Evolutionary conservation across 495 filamentous ascomycete genomes (phyloP).

Genomic region (Neurospora pannonica): DNA sequence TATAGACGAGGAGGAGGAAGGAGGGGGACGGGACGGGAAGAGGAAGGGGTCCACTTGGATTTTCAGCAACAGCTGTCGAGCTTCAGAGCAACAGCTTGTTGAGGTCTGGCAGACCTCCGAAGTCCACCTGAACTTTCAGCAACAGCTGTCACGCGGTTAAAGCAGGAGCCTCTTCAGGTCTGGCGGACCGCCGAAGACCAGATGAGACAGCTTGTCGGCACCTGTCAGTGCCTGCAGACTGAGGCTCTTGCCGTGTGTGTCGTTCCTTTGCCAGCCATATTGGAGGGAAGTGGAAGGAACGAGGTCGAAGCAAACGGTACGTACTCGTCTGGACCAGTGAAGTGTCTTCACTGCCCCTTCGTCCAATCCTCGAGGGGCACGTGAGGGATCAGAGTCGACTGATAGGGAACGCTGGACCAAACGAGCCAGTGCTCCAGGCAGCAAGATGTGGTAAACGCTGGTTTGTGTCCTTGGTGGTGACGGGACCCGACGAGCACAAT

Average conservation of each 20-base stretch:
- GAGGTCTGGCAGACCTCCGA: not conserved
- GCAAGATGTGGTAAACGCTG: not conserved
- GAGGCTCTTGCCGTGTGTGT: not conserved
- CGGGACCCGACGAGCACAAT: not conserved
- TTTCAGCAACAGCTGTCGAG: not conserved
- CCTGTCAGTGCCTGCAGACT: not conserved
- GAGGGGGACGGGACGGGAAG: not conserved
- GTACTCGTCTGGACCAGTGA: not conserved
- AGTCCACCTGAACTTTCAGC: not conserved
- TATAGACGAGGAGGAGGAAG: not conserved
- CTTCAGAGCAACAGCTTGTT: not conserved
- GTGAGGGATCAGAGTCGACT: not conserved
- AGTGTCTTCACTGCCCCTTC: not conserved
- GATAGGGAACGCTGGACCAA: not conserved
- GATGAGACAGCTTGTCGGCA: not conserved
- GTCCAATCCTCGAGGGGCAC: not conserved
- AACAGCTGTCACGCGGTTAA: not conserved
- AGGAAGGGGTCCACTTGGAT: not conserved
- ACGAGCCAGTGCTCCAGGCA: not conserved
- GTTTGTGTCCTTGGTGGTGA: not conserved
- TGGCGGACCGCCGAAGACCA: not conserved
- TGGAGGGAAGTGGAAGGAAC: not conserved
- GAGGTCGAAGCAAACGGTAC: not conserved
- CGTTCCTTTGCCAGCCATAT: not conserved
- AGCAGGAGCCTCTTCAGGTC: not conserved